Percentiles rank a stretch among this genome's conserved stretches.
Evolutionary conservation across 805 yeast species (phyloP).

Genomic region (Candida xiaguanensis): DNA sequence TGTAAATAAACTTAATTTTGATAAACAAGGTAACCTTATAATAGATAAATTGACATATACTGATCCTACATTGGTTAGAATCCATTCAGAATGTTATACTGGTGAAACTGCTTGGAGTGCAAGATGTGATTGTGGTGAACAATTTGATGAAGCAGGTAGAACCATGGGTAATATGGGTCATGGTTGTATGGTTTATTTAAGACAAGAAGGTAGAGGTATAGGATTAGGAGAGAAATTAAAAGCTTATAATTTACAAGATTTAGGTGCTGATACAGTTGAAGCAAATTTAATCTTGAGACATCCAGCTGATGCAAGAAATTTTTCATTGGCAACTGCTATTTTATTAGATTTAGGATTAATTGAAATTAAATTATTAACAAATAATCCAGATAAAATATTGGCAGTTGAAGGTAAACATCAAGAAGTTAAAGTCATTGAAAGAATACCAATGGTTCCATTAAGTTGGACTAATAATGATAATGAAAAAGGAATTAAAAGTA

Average conservation of each 20-base stretch:
- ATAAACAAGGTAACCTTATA: slow-evolving; percentile 26
- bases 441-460: slow-evolving; percentile 96
- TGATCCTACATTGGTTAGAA: slow-evolving; percentile 68
- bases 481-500: slow-evolving; percentile 66
- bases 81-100: slow-evolving; percentile 96
- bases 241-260: slow-evolving; percentile 93
- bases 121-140: slow-evolving; percentile 98
- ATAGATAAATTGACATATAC: slow-evolving; percentile 27
- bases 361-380: slow-evolving; percentile 77
- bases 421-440: slow-evolving; percentile 70
- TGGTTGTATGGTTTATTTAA: slow-evolving; percentile 91
- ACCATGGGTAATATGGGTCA: slow-evolving; percentile 82
- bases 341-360: slow-evolving; percentile 74
- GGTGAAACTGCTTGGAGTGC: slow-evolving; percentile 99
- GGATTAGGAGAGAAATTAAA: slow-evolving; percentile 97
- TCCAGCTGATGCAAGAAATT: slow-evolving; percentile 97
- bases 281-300: slow-evolving; percentile 90
- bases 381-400: slow-evolving; percentile 92
- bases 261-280: slow-evolving; percentile 98
- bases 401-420: slow-evolving; percentile 90
- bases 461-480: slow-evolving; percentile 59
- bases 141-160: slow-evolving; percentile 95
- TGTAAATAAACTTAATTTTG: slow-evolving; percentile 26
- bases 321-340: slow-evolving; percentile 91
- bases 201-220: slow-evolving; percentile 98